Base-by-base conservation (phyloP, 345 rosid genomes). In the Eucalyptus marginata region DNA sequence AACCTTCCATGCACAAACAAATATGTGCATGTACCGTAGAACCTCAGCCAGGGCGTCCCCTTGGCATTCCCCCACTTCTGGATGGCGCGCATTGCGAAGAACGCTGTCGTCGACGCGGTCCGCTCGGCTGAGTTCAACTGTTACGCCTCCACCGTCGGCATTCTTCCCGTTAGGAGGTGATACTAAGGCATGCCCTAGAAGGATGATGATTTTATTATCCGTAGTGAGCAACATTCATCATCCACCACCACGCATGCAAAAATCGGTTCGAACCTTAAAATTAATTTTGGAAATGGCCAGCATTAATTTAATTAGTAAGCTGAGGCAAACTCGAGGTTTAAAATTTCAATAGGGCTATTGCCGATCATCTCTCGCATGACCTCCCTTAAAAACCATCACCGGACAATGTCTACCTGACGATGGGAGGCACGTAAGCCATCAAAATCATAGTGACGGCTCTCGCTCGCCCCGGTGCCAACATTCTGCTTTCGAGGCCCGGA, bases 361-460 rank as follows among this genome's bases (percentile, higher is more conserved):
- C 96, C 18, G 94, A 93, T 46, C 92, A 92, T 88, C 91, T 94
- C 59, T 93, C 90, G 86, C 81, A 33, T 31, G 94, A 92, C 51
- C 93, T 95, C 14, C 96, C 95, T 18, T 90, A 92, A 90, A 90
- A 92, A 90, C 76, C 95, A 87, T 91, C 95, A 3, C 86, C 94
- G 47, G 96, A 95, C 12, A 93, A 94, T 85, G 92, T 95, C 52
- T 94, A 86, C 88, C 56, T 96, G 11, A 93, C 95, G 3, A 79
- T 90, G 31, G 98, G 98, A 87, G 92, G 96, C 87, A 87, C 80
- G 51, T 95, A 94, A 89, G 96, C 95, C 89, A 92, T 94, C 62
- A 94, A 94, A 92, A 49, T 96, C 13, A 52, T 90, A 87, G 11
- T 93, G 25, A 64, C 90, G 15, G 93, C 88, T 43, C 88, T 94